Percentiles rank a stretch among this genome's conserved stretches.
Conservation (phyloP, 1,284 basidiomycete species). For the Austroboletus niveus region DNA sequence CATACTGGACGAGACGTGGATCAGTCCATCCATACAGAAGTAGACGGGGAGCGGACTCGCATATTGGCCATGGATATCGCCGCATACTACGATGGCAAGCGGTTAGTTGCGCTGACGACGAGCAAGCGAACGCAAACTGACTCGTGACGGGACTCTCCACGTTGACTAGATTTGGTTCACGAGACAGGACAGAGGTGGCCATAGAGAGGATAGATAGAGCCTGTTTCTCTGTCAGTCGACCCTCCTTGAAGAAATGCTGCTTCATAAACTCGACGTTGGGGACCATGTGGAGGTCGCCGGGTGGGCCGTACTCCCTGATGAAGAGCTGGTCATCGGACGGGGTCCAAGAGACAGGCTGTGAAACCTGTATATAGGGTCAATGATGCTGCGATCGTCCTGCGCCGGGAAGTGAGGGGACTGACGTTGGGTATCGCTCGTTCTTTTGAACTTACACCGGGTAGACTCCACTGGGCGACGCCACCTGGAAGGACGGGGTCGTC, state of each 20-base stretch:
- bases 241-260: conserved; percentile 92
- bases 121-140: conserved; percentile 40
- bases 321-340: conserved; percentile 33
- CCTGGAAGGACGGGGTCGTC: conserved; percentile 33
- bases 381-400: conserved; percentile 23
- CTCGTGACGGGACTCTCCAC: conserved; percentile 94
- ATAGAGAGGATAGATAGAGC: conserved; percentile 84
- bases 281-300: conserved; percentile 21
- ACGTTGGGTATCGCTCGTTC: conserved; percentile 31
- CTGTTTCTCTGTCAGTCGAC: conserved; percentile 82
- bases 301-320: conserved; percentile 28
- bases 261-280: conserved; percentile 88
- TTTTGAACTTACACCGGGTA: conserved; percentile 18
- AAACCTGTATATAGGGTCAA: conserved; percentile 28
- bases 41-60: conserved; percentile 48
- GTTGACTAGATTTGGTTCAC: conserved; percentile 88
- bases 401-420: conserved; percentile 22
- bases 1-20: conserved; percentile 61
- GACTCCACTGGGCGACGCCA: conserved; percentile 28
- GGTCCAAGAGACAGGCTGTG: conserved; percentile 15
- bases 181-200: conserved; percentile 71
- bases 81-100: conserved; percentile 65
- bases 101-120: conserved; percentile 7
- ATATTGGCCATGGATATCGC: conserved; percentile 99
- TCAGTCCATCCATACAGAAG: conserved; percentile 12